Percentiles rank a stretch among this genome's conserved stretches.
Evolutionary conservation across 768 basidiomycete species (phyloP).

Genomic region (Russula lepida): DNA sequence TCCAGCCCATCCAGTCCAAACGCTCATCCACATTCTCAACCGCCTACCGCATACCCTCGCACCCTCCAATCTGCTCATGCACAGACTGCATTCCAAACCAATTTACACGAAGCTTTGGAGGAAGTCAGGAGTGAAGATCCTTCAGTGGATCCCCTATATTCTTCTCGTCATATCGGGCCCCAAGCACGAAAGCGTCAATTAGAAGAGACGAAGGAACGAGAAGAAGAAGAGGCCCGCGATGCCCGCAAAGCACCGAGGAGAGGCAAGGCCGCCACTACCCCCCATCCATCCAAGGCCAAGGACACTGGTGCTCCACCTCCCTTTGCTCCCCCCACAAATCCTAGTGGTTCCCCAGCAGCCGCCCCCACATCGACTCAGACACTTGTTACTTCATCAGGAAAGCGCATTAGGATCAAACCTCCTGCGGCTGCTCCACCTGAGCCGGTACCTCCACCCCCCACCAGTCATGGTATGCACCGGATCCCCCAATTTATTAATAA

Average conservation of each 20-base stretch:
- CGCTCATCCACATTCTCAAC: slow-evolving; percentile 27
- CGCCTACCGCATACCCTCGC: slow-evolving; percentile 42
- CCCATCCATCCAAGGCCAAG: slow-evolving; percentile 32
- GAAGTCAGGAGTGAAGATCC: slow-evolving; percentile 41
- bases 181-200: slow-evolving; percentile 37
- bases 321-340: slow-evolving; percentile 23
- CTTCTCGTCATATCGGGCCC: slow-evolving; percentile 40
- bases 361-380: slow-evolving; percentile 26
- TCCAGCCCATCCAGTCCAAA: slow-evolving; percentile 18
- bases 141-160: slow-evolving; percentile 37
- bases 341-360: slow-evolving; percentile 14
- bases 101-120: slow-evolving; percentile 40
- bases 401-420: slow-evolving; percentile 43
- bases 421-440: slow-evolving; percentile 28
- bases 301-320: slow-evolving; percentile 26
- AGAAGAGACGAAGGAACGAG: slow-evolving; percentile 32
- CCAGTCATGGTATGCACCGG: slow-evolving; percentile 17
- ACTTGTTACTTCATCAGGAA: slow-evolving; percentile 40
- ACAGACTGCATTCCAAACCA: slow-evolving; percentile 38
- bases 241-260: slow-evolving; percentile 30
- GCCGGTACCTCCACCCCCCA: slow-evolving; percentile 16
- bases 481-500: slow-evolving; percentile 19
- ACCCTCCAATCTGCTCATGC: slow-evolving; percentile 36
- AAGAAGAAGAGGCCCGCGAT: slow-evolving; percentile 42
- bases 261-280: slow-evolving; percentile 23